Percentiles rank a stretch among this genome's conserved stretches.
Evolutionary conservation across 2,329 filamentous ascomycete species (phyloP).

Genomic region (Calonectria fujianensis): DNA sequence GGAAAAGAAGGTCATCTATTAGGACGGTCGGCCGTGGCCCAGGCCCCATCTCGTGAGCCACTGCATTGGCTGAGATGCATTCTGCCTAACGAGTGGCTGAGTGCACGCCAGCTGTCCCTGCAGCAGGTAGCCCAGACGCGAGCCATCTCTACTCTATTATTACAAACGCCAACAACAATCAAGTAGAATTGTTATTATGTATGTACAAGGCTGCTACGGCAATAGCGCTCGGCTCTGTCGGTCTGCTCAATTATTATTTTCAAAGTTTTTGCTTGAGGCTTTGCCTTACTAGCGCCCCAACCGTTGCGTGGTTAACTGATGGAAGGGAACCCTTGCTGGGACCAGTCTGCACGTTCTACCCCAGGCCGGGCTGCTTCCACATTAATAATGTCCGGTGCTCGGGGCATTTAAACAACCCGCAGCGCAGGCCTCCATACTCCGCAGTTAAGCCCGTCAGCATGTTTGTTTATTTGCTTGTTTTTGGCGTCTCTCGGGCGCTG

Average conservation of each 20-base stretch:
- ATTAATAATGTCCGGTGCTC: slow-evolving; percentile 18
- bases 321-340: slow-evolving; percentile 18
- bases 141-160: not conserved
- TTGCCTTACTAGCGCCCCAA: not conserved
- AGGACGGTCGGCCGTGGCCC: not conserved
- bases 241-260: not conserved
- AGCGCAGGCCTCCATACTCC: not conserved
- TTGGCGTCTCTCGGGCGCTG: not conserved
- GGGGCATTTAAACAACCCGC: slow-evolving; percentile 23
- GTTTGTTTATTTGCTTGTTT: slow-evolving; percentile 19
- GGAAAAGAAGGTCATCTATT: not conserved
- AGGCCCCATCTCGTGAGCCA: not conserved
- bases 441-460: not conserved
- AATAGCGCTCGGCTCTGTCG: slow-evolving; percentile 8
- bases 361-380: not conserved
- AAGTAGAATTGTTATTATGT: not conserved
- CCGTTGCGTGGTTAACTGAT: slow-evolving; percentile 21
- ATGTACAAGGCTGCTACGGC: not conserved
- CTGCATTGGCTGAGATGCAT: not conserved
- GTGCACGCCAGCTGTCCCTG: not conserved
- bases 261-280: not conserved
- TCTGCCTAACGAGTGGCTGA: slow-evolving; percentile 4
- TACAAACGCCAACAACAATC: not conserved
- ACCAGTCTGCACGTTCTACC: slow-evolving; percentile 3
- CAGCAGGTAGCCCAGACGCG: not conserved